These are phyloP conservation scores for Polysphondylium violaceum DNA, from an alignment of 78 protist genomes.

Conservation along the genomic window DNA sequence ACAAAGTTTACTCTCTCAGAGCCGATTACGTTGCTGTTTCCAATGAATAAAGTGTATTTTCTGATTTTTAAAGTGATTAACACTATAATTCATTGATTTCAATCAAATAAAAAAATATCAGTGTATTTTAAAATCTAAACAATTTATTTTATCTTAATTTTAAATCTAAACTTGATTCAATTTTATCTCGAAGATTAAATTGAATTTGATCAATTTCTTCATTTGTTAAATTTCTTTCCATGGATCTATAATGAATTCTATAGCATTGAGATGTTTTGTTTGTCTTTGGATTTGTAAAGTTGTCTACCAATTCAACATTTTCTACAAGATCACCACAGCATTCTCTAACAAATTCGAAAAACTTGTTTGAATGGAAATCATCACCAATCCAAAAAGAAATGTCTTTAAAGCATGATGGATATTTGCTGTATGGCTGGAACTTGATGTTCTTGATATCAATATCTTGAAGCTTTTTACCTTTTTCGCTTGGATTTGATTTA, in stretches of 20 bases:
- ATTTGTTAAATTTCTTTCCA: constrained; percentile 87
- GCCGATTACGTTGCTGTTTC: constrained; percentile 12
- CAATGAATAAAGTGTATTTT: not conserved
- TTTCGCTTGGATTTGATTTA: not conserved
- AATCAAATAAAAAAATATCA: not conserved
- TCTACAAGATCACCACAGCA: constrained; percentile 93
- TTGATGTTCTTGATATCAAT: constrained; percentile 14
- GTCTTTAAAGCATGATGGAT: constrained; percentile 88
- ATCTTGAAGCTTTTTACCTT: not conserved
- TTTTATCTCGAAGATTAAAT: not conserved
- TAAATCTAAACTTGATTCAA: constrained; percentile 28
- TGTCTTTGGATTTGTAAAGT: constrained; percentile 88
- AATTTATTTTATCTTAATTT: constrained; percentile 48
- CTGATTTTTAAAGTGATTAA: too few relatives aligned
- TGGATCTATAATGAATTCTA: constrained; percentile 91
- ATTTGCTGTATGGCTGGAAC: constrained; percentile 79
- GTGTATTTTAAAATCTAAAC: too few relatives aligned
- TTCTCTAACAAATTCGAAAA: constrained; percentile 87
- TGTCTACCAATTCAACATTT: constrained; percentile 81
- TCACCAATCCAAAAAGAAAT: constrained; percentile 89
- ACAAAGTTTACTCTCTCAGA: constrained; percentile 7
- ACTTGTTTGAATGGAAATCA: constrained; percentile 84
- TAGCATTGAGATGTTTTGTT: constrained; percentile 82
- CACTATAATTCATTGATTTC: too few relatives aligned
- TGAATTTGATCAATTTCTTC: constrained; percentile 65